Evolutionary conservation across 2,329 filamentous ascomycete species (phyloP).

Genomic region (Colletotrichum acutatum): DNA sequence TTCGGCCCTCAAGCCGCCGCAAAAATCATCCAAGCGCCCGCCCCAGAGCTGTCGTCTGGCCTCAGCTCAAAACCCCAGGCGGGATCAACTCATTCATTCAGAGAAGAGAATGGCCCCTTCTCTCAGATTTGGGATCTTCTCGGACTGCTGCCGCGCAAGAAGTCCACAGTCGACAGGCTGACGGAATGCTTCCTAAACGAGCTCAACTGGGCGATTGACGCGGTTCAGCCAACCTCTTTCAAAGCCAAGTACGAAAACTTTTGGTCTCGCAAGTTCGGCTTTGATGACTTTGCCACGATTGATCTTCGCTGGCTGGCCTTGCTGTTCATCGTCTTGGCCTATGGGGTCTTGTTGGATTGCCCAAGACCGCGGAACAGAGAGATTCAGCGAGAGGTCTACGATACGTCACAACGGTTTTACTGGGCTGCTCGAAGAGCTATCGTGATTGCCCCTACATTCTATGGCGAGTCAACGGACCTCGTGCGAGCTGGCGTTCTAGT

Average conservation of each 20-base stretch:
- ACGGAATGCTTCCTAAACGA: conserved; percentile 47
- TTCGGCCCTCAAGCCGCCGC: conserved; percentile 47
- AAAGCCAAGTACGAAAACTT: conserved; percentile 49
- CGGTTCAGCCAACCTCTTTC: conserved; percentile 48
- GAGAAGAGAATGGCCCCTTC: conserved; percentile 38
- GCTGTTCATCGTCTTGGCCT: conserved; percentile 53
- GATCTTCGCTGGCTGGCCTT: conserved; percentile 54
- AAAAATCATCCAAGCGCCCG: conserved; percentile 43
- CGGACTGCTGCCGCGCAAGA: conserved; percentile 50
- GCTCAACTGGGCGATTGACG: conserved; percentile 50
- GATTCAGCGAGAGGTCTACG: conserved; percentile 48
- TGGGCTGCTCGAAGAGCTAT: conserved; percentile 52
- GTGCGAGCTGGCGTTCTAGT: conserved; percentile 52
- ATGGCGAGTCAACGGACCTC: conserved; percentile 52
- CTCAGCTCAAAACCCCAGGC: conserved; percentile 37
- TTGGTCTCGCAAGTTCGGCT: conserved; percentile 51
- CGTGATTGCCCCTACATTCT: conserved; percentile 54
- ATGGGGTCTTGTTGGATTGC: conserved; percentile 49
- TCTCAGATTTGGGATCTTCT: conserved; percentile 55
- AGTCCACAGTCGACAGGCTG: conserved; percentile 48
- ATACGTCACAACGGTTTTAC: conserved; percentile 52
- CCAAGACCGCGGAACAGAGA: conserved; percentile 45
- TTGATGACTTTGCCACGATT: conserved; percentile 51
- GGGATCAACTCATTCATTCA: conserved; percentile 28
- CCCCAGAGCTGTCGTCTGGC: conserved; percentile 39